phyloP scores from a whole-genome alignment of 805 yeast species.

The Suhomyces xylopsoci region DNA sequence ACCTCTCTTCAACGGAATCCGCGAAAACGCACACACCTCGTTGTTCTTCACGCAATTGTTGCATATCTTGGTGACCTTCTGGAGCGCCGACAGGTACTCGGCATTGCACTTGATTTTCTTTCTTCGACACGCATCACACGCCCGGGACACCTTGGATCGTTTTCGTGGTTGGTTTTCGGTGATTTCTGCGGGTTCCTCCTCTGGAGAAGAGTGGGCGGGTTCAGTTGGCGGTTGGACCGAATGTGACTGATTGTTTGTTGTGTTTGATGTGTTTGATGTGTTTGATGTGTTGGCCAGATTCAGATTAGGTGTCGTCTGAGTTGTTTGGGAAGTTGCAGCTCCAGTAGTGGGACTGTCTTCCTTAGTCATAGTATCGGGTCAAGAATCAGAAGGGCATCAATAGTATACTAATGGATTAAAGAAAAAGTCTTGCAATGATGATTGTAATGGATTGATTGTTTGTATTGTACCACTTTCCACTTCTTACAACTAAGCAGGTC shows the following conservation, averaged over 20 bases:
- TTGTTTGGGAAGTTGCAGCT: background rate
- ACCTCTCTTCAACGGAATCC: constrained; percentile 75
- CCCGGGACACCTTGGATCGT: constrained; percentile 71
- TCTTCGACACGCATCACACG: constrained; percentile 77
- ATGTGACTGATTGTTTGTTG: too few relatives aligned
- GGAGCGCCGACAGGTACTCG: constrained; percentile 42
- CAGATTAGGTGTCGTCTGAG: background rate
- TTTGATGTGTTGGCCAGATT: background rate
- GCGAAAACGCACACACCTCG: constrained; percentile 63
- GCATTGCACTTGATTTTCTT: constrained; percentile 75
- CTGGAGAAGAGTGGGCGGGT: background rate
- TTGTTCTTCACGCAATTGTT: constrained; percentile 58
- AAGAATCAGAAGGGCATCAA: background rate
- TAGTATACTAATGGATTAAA: too few relatives aligned
- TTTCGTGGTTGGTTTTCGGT: constrained; percentile 41
- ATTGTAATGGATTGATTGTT: too few relatives aligned
- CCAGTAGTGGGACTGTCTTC: background rate
- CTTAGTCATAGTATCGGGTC: background rate
- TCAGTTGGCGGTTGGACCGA: background rate
- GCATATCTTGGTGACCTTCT: constrained; percentile 52
- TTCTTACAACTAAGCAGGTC: background rate
- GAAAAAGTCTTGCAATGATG: too few relatives aligned
- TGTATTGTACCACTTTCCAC: background rate
- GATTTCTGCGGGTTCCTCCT: background rate
- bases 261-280: too few relatives aligned